Evolutionary conservation across 192 early-diverging fungal genomes (phyloP).

Genomic region (Coemansia interrupta): DNA sequence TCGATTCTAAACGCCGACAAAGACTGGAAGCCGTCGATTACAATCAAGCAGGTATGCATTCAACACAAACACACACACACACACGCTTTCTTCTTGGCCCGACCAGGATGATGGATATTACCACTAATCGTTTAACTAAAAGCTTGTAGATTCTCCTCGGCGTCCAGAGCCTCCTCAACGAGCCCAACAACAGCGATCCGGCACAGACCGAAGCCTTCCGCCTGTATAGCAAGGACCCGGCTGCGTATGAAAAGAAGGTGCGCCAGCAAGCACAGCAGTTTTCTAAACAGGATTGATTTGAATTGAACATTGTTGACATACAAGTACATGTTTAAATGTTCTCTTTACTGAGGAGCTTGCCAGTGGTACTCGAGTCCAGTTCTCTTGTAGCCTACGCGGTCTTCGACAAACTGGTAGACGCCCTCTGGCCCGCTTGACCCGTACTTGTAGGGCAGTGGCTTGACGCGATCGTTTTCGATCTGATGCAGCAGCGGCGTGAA

Average conservation of each 20-base stretch:
- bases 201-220: constrained; percentile 57
- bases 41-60: constrained; percentile 73
- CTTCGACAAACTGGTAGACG: constrained; percentile 60
- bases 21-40: constrained; percentile 92
- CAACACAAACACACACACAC: neutral
- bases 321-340: too few relatives aligned
- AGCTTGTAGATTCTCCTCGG: constrained; percentile 79
- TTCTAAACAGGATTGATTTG: constrained; percentile 9
- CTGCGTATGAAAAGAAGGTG: constrained; percentile 57
- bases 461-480: constrained; percentile 63
- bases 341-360: constrained; percentile 31
- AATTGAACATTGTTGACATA: neutral
- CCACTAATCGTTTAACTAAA: neutral
- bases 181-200: constrained; percentile 88
- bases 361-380: constrained; percentile 39
- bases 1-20: constrained; percentile 96
- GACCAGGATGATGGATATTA: neutral
- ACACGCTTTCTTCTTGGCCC: neutral
- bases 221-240: constrained; percentile 52
- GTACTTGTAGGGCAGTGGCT: constrained; percentile 68
- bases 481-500: constrained; percentile 90
- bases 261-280: constrained; percentile 57
- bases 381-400: constrained; percentile 40
- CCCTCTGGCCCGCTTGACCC: constrained; percentile 77
- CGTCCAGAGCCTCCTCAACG: constrained; percentile 84